Base-by-base conservation (phyloP, 768 basidiomycete genomes). In the Tulasnella sp. region DNA sequence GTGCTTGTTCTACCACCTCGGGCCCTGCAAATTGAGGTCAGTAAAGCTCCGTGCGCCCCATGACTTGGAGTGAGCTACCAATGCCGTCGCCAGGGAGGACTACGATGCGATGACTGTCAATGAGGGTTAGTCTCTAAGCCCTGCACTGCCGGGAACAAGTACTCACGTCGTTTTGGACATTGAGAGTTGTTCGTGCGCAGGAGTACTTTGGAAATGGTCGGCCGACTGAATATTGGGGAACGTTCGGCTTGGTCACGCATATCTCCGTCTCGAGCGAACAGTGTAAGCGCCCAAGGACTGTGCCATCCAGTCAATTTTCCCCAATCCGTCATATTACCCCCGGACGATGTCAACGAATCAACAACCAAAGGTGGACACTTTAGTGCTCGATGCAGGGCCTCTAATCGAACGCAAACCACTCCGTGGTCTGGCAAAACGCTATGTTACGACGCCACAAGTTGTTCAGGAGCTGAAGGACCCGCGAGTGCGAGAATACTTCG, bases 41-140 rank as follows among this genome's bases (percentile, higher is more conserved):
- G 75, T 74, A 14, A 74, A 21, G 44, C 34, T 27, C 2, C 38
- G 10, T 7, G 4, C 9, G 16, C 18, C 6, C n/a, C 73, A 74
- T 79, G 73, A 78, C 38, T 42, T 38, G 39, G 42, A 42, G 31
- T 34, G 40, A 83, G 88, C 62, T 83, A 95, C 97, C 97, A 83
- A 99, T 99, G 80, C 98, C 98, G 86, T 99, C 98, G 75, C 98
- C 98, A n/a, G 93, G 92, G 62, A 99, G 91, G 76, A 97, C 89
- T 46, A 92, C 94, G 84, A 99, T 90, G 81, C 92, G 92, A 86
- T 94, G 98, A 77, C 96, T 97, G 82, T 14, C 8, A 38, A 56
- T 36, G 3, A 39, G 1, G 21, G 24, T 48, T 6, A 34, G 39
- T 6, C 10, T 9, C 19, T 76, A 34, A n/a, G 46, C 19, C 46